Base-by-base conservation (phyloP, 208 protist genomes). In the Blechomonas ayalai region DNA sequence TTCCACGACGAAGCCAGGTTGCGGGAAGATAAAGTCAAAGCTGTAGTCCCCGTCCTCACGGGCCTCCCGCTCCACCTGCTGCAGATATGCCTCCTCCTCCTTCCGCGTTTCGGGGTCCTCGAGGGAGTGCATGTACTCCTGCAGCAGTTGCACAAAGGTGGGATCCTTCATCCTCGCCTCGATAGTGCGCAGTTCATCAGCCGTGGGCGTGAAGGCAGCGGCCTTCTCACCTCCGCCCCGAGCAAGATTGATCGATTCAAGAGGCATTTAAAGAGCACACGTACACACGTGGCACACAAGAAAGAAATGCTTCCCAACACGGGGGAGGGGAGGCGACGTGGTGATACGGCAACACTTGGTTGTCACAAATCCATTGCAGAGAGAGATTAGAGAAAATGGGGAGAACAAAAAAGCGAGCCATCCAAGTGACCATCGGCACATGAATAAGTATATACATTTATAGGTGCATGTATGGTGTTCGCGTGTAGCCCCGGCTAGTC, bases 1-100 rank as follows among this genome's bases (percentile, higher is more conserved):
- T 79, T 92, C 80, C 29, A 92, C 77, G 7, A 84, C 81, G 59
- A 86, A 95, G 13, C 52, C 65, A 1, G 83, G 57, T 1, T 39
- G 59, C 0, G 88, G 88, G 36, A 95, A 95, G 28, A 95, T 68
- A 56, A 95, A 95, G 36, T 91, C 79, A 59, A 92, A 95, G 63
- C 69, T 90, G 68, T 81, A 85, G 54, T 95, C 84, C 24, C 88
- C 88, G 28, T 68, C 73, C 38, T 83, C 73, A 23, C 72, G 64
- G 3, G 88, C 88, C 56, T 92, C 80, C 0, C 67, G 66, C 43
- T 95, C 88, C 5, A 81, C 82, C 59, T 95, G 84, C 56, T 69
- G 63, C 1, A 95, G 53, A 58, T 95, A 95, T 1, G 67, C 84
- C 72, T 95, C 82, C 67, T 95, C 83, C 61, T 95, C 84, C 1